phyloP scores from a whole-genome alignment of 73 alveolate genomes.

The Paramecium biaurelia region DNA sequence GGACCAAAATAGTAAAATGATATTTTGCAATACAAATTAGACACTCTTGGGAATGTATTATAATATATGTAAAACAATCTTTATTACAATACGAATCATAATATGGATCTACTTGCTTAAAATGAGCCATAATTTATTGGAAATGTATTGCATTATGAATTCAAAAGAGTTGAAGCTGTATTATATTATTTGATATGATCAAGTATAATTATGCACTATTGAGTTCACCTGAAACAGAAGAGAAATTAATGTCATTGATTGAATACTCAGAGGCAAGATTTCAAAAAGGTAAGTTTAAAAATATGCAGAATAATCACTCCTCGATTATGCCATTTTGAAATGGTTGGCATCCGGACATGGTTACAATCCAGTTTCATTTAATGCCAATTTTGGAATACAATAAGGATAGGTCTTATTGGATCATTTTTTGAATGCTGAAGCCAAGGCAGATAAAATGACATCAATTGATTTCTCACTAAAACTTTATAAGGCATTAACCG shows the following conservation, averaged over 20 bases:
- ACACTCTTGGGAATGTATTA: neutral
- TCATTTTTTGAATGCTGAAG: neutral
- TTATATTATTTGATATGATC: neutral
- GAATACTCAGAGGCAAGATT: neutral
- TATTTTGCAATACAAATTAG: neutral
- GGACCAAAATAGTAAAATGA: neutral
- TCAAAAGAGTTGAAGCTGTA: neutral
- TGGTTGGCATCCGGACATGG: conserved; percentile 14
- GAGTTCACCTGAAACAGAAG: neutral
- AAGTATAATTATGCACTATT: neutral
- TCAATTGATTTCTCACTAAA: neutral
- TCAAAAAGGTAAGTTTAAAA: neutral
- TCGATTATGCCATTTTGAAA: neutral
- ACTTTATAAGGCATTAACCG: neutral
- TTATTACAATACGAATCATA: neutral
- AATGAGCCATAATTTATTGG: neutral
- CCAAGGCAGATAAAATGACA: neutral
- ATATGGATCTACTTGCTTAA: neutral
- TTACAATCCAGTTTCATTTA: neutral
- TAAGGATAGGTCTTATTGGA: neutral
- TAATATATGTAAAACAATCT: neutral
- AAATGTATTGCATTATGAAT: neutral
- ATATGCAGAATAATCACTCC: neutral
- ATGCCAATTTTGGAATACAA: neutral
- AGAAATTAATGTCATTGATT: neutral